Evolutionary conservation across 176 grass and related monocot genomes (phyloP).

Genomic region (Puya raimondii): DNA sequence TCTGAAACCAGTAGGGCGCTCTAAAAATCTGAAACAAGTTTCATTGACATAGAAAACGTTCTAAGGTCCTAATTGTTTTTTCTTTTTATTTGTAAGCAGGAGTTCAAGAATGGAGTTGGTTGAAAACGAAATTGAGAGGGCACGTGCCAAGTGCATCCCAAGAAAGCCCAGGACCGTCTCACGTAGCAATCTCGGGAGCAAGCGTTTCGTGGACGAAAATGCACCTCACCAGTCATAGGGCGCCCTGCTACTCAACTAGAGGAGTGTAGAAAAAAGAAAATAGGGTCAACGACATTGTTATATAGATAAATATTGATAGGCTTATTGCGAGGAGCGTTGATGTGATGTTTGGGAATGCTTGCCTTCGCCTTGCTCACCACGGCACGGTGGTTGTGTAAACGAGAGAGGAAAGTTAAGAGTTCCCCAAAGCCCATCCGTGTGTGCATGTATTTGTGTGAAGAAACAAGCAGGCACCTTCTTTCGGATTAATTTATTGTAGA

Average conservation of each 20-base stretch:
- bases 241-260: neutral
- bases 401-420: neutral
- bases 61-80: neutral
- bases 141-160: conserved; percentile 33
- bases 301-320: neutral
- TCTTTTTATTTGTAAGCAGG: conserved; percentile 12
- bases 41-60: neutral
- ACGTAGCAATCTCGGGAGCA: conserved; percentile 27
- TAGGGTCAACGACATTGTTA: neutral
- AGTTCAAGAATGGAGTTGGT: conserved; percentile 19
- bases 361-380: conserved; percentile 19
- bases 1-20: neutral
- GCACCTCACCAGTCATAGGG: neutral
- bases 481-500: neutral
- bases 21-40: neutral
- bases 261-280: neutral
- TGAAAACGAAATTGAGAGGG: conserved; percentile 26
- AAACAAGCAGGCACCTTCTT: neutral
- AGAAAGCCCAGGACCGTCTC: conserved; percentile 23
- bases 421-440: conserved; percentile 8
- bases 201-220: conserved; percentile 23
- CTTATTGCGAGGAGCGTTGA: neutral
- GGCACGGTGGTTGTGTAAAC: conserved; percentile 23
- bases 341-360: conserved; percentile 1
- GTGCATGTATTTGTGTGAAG: neutral